Evolutionary conservation across 768 basidiomycete genomes (phyloP).

Genomic region (Ramaria rubella): DNA sequence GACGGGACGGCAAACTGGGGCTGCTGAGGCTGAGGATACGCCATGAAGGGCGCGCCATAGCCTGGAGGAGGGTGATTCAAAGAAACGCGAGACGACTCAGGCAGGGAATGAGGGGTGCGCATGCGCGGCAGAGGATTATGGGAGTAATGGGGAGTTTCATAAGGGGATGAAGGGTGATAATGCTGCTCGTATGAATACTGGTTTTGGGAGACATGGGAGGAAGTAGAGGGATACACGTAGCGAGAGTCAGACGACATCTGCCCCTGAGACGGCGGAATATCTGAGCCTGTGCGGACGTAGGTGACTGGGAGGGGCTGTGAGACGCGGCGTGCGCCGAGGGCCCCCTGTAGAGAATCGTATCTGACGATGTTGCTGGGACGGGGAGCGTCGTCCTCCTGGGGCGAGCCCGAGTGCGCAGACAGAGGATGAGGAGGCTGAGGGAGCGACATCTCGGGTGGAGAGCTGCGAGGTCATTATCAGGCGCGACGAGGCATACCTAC

Average conservation of each 20-base stretch:
- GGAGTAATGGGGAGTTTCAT: constrained; percentile 24
- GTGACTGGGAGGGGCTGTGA: constrained; percentile 15
- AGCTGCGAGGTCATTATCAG: too few relatives aligned
- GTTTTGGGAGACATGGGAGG: constrained; percentile 28
- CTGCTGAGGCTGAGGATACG: constrained; percentile 19
- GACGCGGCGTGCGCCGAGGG: constrained; percentile 6
- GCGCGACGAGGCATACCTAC: constrained; percentile 5
- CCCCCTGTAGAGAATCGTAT: constrained; percentile 9
- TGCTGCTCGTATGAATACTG: constrained; percentile 47
- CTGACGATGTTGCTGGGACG: not conserved
- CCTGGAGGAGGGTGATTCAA: not conserved
- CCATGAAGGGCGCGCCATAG: constrained; percentile 8
- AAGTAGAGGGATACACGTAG: constrained; percentile 39
- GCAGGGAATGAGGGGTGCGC: constrained; percentile 18
- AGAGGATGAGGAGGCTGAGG: constrained; percentile 4
- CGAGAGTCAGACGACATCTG: constrained; percentile 32
- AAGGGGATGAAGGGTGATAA: constrained; percentile 28
- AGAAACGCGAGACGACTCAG: constrained; percentile 14
- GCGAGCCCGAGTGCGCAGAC: not conserved
- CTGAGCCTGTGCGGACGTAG: constrained; percentile 34
- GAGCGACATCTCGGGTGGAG: constrained; percentile 8
- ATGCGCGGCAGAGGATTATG: constrained; percentile 21
- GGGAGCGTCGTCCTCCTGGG: not conserved
- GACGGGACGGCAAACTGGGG: constrained; percentile 2
- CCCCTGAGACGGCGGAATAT: not conserved